phyloP scores from a whole-genome alignment of 331 rosid genomes.

The Telfairia occidentalis region DNA sequence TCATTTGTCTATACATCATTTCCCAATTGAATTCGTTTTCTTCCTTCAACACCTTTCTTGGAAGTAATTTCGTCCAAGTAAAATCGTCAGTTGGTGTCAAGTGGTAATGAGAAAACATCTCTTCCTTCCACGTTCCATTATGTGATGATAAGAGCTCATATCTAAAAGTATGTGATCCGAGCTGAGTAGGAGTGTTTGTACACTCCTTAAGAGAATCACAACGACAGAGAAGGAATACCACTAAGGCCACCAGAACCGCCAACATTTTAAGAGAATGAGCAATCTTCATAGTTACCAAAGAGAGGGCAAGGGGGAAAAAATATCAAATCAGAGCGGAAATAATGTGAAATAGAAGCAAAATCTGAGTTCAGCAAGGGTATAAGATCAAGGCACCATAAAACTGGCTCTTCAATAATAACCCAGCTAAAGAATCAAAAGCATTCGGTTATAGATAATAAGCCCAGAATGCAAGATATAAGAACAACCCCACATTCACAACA shows the following conservation, averaged over 20 bases:
- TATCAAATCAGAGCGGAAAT: background rate
- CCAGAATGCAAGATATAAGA: background rate
- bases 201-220: constrained; percentile 43
- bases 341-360: background rate
- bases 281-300: constrained; percentile 27
- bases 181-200: constrained; percentile 46
- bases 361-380: background rate
- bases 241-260: constrained; percentile 7
- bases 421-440: constrained; percentile 9
- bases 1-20: constrained; percentile 48
- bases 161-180: constrained; percentile 45
- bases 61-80: constrained; percentile 49
- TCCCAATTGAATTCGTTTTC: constrained; percentile 44
- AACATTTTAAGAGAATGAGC: constrained; percentile 14
- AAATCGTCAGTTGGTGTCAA: constrained; percentile 65
- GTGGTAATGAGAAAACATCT: constrained; percentile 46
- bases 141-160: constrained; percentile 28
- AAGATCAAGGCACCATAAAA: background rate
- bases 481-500: background rate
- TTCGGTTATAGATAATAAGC: background rate
- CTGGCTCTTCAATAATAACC: background rate
- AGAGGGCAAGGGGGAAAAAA: background rate
- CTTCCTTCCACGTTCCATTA: constrained; percentile 45
- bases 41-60: constrained; percentile 46
- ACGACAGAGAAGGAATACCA: constrained; percentile 22